These are phyloP conservation scores for Nelumbo lutea DNA, from an alignment of 164 flowering plant genomes.

Conservation along the genomic window DNA sequence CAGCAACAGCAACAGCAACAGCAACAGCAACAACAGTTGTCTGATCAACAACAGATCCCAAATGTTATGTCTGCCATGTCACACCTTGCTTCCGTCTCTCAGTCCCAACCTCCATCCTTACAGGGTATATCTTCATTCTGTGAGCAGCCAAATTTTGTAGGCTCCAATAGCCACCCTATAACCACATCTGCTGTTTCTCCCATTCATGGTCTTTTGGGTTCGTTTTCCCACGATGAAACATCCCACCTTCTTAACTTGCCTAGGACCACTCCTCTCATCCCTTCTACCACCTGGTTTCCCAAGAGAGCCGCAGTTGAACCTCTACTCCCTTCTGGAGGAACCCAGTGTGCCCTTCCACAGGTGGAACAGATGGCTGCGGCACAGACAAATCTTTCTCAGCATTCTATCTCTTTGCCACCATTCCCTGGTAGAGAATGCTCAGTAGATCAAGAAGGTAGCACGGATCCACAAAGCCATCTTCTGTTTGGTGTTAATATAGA, in stretches of 20 bases:
- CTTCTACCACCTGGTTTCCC: constrained; percentile 14
- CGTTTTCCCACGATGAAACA: constrained; percentile 48
- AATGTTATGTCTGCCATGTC: constrained; percentile 27
- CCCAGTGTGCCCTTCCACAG: constrained; percentile 33
- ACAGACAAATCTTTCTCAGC: constrained; percentile 29
- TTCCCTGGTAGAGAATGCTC: constrained; percentile 64
- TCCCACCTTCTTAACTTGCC: constrained; percentile 35
- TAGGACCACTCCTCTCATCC: constrained; percentile 20
- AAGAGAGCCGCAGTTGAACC: constrained; percentile 23
- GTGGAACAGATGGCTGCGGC: constrained; percentile 37
- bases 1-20: constrained; percentile 36
- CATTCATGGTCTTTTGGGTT: constrained; percentile 47
- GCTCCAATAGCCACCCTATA: constrained; percentile 36
- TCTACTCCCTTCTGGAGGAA: constrained; percentile 20
- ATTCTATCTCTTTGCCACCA: constrained; percentile 50
- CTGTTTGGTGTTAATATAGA: constrained; percentile 63
- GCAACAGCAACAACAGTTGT: constrained; percentile 28
- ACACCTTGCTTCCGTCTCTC: constrained; percentile 35
- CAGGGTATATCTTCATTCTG: constrained; percentile 37
- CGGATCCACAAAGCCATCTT: constrained; percentile 50
- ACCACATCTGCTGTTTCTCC: constrained; percentile 41
- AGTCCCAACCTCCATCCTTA: constrained; percentile 39
- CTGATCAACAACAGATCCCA: constrained; percentile 44
- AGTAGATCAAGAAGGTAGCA: constrained; percentile 38
- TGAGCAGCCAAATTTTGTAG: constrained; percentile 46